These are phyloP conservation scores for Ceratocystis albifundus DNA, from an alignment of 2,329 filamentous ascomycete genomes.

Conservation along the genomic window DNA sequence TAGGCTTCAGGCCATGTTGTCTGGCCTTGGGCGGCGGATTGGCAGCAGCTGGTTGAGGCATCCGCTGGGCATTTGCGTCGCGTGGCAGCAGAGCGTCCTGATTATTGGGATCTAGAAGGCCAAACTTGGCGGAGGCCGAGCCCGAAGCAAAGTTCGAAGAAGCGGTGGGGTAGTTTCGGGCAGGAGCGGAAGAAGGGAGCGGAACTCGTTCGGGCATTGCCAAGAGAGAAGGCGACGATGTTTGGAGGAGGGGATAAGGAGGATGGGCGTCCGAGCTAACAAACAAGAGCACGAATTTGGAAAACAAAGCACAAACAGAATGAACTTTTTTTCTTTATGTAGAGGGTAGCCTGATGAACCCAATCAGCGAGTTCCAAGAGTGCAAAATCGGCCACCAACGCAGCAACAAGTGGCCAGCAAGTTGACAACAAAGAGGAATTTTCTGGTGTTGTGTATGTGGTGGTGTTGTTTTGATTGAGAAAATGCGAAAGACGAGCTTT, in stretches of 20 bases:
- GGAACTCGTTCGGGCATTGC: constrained; percentile 23
- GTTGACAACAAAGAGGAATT: neutral
- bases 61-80: constrained; percentile 50
- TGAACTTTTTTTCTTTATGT: neutral
- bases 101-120: constrained; percentile 33
- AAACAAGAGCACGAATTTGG: neutral
- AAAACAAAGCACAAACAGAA: constrained; percentile 1
- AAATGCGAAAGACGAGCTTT: neutral
- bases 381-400: neutral
- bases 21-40: constrained; percentile 44
- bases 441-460: neutral
- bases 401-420: constrained; percentile 7
- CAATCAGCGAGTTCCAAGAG: neutral
- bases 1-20: constrained; percentile 38
- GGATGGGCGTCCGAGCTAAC: neutral
- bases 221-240: neutral
- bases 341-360: neutral
- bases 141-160: constrained; percentile 9
- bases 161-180: constrained; percentile 11
- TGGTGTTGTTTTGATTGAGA: constrained; percentile 4
- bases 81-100: constrained; percentile 54
- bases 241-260: neutral
- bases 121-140: constrained; percentile 3
- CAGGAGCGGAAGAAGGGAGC: constrained; percentile 17
- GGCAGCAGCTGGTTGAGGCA: constrained; percentile 33